Base-by-base conservation (phyloP, 2,329 filamentous ascomycete species). In the Aspergillus flavus region DNA sequence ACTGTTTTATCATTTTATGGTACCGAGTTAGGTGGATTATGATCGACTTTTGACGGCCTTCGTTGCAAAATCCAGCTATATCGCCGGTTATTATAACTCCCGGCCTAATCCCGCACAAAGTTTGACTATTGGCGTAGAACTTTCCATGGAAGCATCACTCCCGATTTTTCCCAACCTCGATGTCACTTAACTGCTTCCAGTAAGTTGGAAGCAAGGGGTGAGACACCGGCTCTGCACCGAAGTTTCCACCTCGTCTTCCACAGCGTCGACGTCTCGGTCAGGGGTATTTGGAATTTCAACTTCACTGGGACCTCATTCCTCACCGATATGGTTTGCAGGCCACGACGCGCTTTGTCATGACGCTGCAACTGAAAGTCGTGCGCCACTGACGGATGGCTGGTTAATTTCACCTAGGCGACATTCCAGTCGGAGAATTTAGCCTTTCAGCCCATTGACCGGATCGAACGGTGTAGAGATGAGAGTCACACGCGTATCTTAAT, bases 121-220 rank as follows among this genome's bases (percentile, higher is more conserved):
- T 59, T 54, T 53, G 46, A 23, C 19, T 32, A 32, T 53, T 34
- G 34, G 45, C n/a, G 57, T 59, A 19, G 46, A 53, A 59, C 26
- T 39, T 59, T 59, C 57, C 46, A 53, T 34, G n/a, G 57, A 43
- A 53, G 19, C 16, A 28, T 50, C 54, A 14, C 26, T n/a, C 23
- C 46, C 5, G 2, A 11, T 32, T 32, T 45, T 58, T 50, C n/a
- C 48, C 6, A 34, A 36, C 19, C 46, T 57, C 12, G 5, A 6
- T 16, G 16, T n/a, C 28, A 34, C 30, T 54, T 54, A 36, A 34
- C 32, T 54, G 4, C 14, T 21, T 54, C 52, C 10, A 53, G 46
- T 50, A 50, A 30, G 23, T 28, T 50, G 16, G 26, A 50, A 10
- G 23, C 46, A 16, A 50, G 26, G 23, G 23, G 9, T 50, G 46